Evolutionary conservation across 345 rosid genomes (phyloP), one percentile per base, ranked within the genome.

Genomic region (Anacardium occidentale): DNA sequence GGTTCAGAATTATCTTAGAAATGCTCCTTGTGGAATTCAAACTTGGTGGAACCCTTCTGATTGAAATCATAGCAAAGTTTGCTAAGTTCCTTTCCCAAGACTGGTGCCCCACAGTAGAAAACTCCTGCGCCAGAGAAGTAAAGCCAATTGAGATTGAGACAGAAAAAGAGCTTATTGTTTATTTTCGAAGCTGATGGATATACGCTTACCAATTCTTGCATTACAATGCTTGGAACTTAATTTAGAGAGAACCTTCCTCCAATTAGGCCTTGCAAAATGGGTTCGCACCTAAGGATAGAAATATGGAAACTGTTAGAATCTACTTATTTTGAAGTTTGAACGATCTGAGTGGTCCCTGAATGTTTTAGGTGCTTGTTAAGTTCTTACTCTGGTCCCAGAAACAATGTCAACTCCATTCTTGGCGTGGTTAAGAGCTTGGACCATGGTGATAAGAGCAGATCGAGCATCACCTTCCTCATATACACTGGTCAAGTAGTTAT

Each of bases 391-490:
- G 22, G 99, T 95, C 50, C 99, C 99, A 24, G 99, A 95, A 73
- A 95, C 98, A 66, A 95, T 87, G 84, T 95, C 99, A 32, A 95
- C 90, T 7, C 99, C 98, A 45, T 92, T 95, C 75, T 95, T 95
- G 73, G 99, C 99, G 57, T 92, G 99, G 65, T 95, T 95, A 69
- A 95, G 87, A 52, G 99, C 98, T 80, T 95, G 99, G 61, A 95
- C 98, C 99, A 92, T 95, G 58, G 99, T 90, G 64, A 95, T 95
- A 61, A 95, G 94, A 79, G 99, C 91, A 25, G 99, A 95, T 67
- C 99, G 83, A n/a, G 99, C 99, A 77, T 95, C 99, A 6, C 99
- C 99, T 92, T 95, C 99, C 83, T 92, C 99, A 44, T 95, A 95
- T 56, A 95, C 99, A 70, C 99, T 95, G 12, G 99, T 95, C 81